Evolutionary conservation across 352 stramenopile species (phyloP).

Genomic region (Phytophthora vignae): DNA sequence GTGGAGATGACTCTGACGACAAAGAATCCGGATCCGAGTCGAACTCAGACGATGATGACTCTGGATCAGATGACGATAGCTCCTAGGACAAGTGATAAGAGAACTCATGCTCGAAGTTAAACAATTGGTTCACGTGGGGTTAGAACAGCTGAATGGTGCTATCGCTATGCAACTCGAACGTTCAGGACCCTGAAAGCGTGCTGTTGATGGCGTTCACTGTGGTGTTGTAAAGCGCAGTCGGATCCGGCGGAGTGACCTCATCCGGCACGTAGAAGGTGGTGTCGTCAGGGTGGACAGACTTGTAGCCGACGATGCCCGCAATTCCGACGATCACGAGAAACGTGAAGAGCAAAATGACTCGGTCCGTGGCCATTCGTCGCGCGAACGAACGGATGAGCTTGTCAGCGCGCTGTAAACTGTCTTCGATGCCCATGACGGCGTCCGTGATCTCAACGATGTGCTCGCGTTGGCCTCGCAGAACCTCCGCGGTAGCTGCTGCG

Average conservation of each 20-base stretch:
- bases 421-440: slow-evolving; percentile 89
- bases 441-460: slow-evolving; percentile 91
- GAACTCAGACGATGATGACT: slow-evolving; percentile 27
- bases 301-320: slow-evolving; percentile 87
- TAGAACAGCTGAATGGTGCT: slow-evolving; percentile 12
- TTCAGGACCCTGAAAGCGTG: slow-evolving; percentile 40
- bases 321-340: slow-evolving; percentile 86
- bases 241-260: slow-evolving; percentile 84
- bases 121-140: slow-evolving; percentile 22
- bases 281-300: slow-evolving; percentile 76
- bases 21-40: slow-evolving; percentile 21
- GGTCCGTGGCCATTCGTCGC: slow-evolving; percentile 83
- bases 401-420: slow-evolving; percentile 79
- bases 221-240: slow-evolving; percentile 78
- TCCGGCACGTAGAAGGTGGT: slow-evolving; percentile 87
- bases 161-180: background rate
- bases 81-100: slow-evolving; percentile 8
- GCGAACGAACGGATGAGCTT: slow-evolving; percentile 85
- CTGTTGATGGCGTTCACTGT: slow-evolving; percentile 71
- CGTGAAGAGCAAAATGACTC: slow-evolving; percentile 81
- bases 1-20: slow-evolving; percentile 29
- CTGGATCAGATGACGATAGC: slow-evolving; percentile 33
- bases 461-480: slow-evolving; percentile 80
- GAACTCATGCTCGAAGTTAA: slow-evolving; percentile 19
- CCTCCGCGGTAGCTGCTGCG: slow-evolving; percentile 78